phyloP scores from a whole-genome alignment of 306 rosid species.

The Quercus dentata region DNA sequence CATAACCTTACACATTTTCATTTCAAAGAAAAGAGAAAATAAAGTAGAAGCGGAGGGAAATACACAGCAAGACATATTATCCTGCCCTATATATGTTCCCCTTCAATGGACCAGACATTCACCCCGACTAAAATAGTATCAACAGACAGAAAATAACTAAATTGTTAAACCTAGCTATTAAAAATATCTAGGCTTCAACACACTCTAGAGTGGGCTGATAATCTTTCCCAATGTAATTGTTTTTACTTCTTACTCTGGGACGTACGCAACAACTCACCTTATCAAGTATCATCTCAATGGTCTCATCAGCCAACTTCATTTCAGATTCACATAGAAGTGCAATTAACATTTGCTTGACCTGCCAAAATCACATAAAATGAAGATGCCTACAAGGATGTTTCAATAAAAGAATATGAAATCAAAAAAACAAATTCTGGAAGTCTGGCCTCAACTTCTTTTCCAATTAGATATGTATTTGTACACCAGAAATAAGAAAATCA shows the following conservation, averaged over 20 bases:
- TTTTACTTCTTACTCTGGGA: neutral
- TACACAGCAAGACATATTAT: neutral
- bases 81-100: neutral
- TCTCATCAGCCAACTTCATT: slow-evolving; percentile 76
- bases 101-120: neutral
- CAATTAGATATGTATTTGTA: too few relatives aligned
- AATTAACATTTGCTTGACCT: slow-evolving; percentile 88
- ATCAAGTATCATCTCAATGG: slow-evolving; percentile 64
- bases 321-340: slow-evolving; percentile 88
- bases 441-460: too few relatives aligned
- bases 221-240: neutral
- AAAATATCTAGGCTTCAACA: neutral
- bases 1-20: neutral
- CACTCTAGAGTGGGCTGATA: neutral
- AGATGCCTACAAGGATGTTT: too few relatives aligned
- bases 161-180: neutral
- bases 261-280: slow-evolving; percentile 42
- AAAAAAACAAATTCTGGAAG: too few relatives aligned
- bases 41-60: neutral
- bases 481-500: too few relatives aligned
- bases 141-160: neutral
- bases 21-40: neutral
- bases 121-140: neutral
- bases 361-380: slow-evolving; percentile 13
- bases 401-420: too few relatives aligned